Base-by-base conservation (phyloP, 192 early-diverging fungal genomes). In the Coemansia sp. region DNA sequence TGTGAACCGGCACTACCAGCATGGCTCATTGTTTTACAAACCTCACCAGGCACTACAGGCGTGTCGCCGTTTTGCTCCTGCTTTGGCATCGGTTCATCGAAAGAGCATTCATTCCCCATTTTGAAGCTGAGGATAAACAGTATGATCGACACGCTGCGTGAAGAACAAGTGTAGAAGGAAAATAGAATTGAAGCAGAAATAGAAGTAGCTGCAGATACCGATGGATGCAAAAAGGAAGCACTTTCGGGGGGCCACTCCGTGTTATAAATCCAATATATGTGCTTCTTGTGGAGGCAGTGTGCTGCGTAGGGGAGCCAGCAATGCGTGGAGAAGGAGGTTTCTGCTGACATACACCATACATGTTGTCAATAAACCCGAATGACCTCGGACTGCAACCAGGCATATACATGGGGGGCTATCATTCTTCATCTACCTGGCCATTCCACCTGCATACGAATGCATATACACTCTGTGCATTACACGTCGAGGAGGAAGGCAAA, bases 311-410 rank as follows among this genome's bases (percentile, higher is more conserved):
- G 22, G 23, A 25, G 23, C 20, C 23, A 52, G 49, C 10, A 52
- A 52, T 52, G 49, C 23, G 23, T 52, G 49, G 49, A 52, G 49
- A 52, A 52, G 49, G 23, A 25, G 15, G 49, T 25, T 52, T 52
- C 20, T 52, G 49, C 49, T 15, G 23, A 52, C 49, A 52, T 22
- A 25, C 49, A 52, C 49, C 49, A 52, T 11, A 52, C 49, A 52
- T 20, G 23, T 48, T 52, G 49, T 20, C 49, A 52, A 52, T 52
- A 52, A 20, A 25, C 23, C 13, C 49, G 23, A 52, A 52, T 52
- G 49, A 11, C 42, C 17, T 52, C 17, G 17, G 46, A 15, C 46
- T 20, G 19, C 46, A 48, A 20, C 11, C 46, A 48, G 49, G 49
- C 23, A 52, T 52, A 52, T 52, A 52, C 23, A 9, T 25, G 38